These are phyloP conservation scores for Mercurialis annua DNA, from an alignment of 345 rosid species.

Conservation along the genomic window DNA sequence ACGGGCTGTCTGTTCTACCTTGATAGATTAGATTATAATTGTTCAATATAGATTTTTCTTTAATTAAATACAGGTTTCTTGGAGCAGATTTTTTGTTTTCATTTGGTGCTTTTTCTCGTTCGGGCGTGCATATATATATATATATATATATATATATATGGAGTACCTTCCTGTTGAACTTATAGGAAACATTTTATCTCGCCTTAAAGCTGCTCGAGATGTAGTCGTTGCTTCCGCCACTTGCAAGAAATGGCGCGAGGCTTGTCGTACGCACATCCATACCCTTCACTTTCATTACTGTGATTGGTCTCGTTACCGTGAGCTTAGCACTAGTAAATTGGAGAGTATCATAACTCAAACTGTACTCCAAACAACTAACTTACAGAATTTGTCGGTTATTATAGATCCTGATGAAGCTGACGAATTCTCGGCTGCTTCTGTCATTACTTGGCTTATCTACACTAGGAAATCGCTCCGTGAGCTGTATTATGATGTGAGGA, in stretches of 20 bases:
- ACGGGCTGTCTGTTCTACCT: not conserved
- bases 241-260: constrained; percentile 81
- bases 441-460: constrained; percentile 79
- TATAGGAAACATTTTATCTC: constrained; percentile 75
- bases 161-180: constrained; percentile 89
- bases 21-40: no score
- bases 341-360: constrained; percentile 79
- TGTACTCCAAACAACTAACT: constrained; percentile 63
- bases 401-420: constrained; percentile 65
- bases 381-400: constrained; percentile 59
- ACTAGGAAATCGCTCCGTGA: constrained; percentile 61
- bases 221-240: constrained; percentile 76
- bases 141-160: no score
- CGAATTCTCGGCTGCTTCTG: constrained; percentile 61
- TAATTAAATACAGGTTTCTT: not conserved
- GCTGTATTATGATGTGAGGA: constrained; percentile 56
- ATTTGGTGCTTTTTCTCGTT: not conserved
- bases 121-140: no score
- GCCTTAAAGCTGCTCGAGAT: constrained; percentile 72
- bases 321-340: constrained; percentile 44
- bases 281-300: constrained; percentile 60
- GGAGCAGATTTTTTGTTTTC: not conserved
- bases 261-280: constrained; percentile 58
- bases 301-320: constrained; percentile 56
- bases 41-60: not conserved